Conservation (phyloP, 805 yeast genomes). For the Starmerella asiatica region DNA sequence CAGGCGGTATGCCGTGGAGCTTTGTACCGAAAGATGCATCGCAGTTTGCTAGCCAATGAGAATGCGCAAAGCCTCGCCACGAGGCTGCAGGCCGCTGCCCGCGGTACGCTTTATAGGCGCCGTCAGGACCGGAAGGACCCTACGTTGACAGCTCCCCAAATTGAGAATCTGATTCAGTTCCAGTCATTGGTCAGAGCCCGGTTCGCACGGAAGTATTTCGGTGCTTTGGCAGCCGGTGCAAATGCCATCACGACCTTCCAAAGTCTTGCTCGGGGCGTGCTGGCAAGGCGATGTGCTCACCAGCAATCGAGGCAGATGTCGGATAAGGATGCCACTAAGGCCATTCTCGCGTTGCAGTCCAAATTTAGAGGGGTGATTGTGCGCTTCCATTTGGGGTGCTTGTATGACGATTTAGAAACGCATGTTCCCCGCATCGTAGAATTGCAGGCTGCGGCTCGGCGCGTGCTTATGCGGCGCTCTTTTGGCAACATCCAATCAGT, state of each 20-base stretch:
- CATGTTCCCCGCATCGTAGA: slow-evolving; percentile 21
- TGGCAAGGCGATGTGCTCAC: slow-evolving; percentile 15
- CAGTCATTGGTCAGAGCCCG: slow-evolving; percentile 47
- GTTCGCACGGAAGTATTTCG: slow-evolving; percentile 27
- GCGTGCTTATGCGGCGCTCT: slow-evolving; percentile 23
- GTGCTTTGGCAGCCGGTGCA: slow-evolving; percentile 4
- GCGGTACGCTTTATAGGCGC: slow-evolving; percentile 20
- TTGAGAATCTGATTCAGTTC: slow-evolving; percentile 29
- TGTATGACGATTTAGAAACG: slow-evolving; percentile 28
- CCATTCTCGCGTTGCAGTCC: slow-evolving; percentile 27
- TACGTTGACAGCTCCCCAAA: background rate
- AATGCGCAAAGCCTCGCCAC: slow-evolving; percentile 1
- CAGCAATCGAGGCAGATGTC: slow-evolving; percentile 1
- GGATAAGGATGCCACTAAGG: background rate
- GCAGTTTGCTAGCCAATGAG: background rate
- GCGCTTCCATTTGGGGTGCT: slow-evolving; percentile 25
- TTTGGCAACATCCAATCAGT: slow-evolving; percentile 28
- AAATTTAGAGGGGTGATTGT: slow-evolving; percentile 27
- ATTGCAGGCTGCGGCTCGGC: slow-evolving; percentile 28
- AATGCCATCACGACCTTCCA: slow-evolving; percentile 32
- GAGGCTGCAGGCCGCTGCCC: slow-evolving; percentile 16
- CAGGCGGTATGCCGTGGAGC: slow-evolving; percentile 38
- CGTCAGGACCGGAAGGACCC: background rate
- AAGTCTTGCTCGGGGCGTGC: slow-evolving; percentile 39
- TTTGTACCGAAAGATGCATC: background rate